Base-by-base conservation (phyloP, 352 stramenopile species). In the Saprolegnia parasitica region DNA sequence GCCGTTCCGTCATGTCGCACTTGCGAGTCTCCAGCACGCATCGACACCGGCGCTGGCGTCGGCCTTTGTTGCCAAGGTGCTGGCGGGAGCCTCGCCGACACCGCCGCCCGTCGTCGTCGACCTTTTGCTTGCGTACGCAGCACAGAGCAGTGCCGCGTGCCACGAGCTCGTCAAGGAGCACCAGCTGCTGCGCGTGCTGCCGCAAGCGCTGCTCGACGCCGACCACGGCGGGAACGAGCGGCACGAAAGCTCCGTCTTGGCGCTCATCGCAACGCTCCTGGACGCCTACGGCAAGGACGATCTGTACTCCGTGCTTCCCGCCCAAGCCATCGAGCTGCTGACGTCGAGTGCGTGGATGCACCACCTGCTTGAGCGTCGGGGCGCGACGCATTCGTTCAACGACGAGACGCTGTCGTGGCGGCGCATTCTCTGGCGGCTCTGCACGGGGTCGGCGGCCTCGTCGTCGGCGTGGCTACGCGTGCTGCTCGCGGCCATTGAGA, bases 231-330 rank as follows among this genome's bases (percentile, higher is more conserved):
- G 13, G 8, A 35, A 60, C 9, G 11, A 16, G 35, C 24, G 20
- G 1, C 11, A 16, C 24, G 35, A 60, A 29, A 29, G 47, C 47
- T 5, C 2, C 3, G 4, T 60, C 35, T 24, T 60, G 52, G 9
- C 11, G 3, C 52, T 60, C 24, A 16, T 60, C 9, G 24, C 24
- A 18, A 60, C 10, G 24, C 35, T 60, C 3, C 9, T 60, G 13
- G 97, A 99, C 54, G 83, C 98, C 80, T 99, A 96, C 78, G 96
- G 94, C n/a, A 96, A 99, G 55, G 93, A 99, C 76, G 97, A 99
- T 80, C 97, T 98, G 80, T 35, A 35, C 54, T 79, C 88, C 37
- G 80, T 93, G 23, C 39, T 93, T 21, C 68, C 90, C 13, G 90
- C 84, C 47, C 84, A 93, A 23, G 81, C 82, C n/a, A 91, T 89